Evolutionary conservation across 495 filamentous ascomycete genomes (phyloP).

Genomic region (Penicillium angulare): DNA sequence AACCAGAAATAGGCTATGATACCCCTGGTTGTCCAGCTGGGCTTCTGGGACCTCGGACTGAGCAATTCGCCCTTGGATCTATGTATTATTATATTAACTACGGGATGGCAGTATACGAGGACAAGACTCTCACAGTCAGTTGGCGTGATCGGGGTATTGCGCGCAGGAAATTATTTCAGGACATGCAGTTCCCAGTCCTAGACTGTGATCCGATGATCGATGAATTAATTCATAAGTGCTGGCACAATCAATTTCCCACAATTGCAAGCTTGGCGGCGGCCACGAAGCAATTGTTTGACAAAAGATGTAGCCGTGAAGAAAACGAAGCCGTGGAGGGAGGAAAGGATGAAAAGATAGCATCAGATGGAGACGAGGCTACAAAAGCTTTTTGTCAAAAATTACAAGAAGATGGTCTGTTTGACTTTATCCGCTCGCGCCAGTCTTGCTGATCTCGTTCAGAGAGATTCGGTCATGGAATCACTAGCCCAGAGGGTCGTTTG

Average conservation of each 20-base stretch:
- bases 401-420: no score
- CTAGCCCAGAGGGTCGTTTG: no score
- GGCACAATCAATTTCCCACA: slow-evolving; percentile 34
- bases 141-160: slow-evolving; percentile 29
- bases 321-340: no score
- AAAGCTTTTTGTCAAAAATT: no score
- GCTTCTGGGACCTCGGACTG: slow-evolving; percentile 30
- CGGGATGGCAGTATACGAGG: slow-evolving; percentile 36
- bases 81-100: slow-evolving; percentile 41
- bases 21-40: slow-evolving; percentile 26
- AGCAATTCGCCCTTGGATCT: slow-evolving; percentile 37
- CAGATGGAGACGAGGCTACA: no score
- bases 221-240: slow-evolving; percentile 35
- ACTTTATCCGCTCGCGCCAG: no score
- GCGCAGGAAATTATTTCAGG: slow-evolving; percentile 28
- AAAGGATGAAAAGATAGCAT: no score
- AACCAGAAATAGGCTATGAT: no score
- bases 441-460: no score
- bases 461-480: no score
- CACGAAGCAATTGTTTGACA: no score
- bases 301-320: no score
- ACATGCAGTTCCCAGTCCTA: slow-evolving; percentile 33
- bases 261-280: slow-evolving; percentile 30
- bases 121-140: slow-evolving; percentile 31
- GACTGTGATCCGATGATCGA: slow-evolving; percentile 32